A percentile compares a stretch with the other conserved stretches of the same genome.
These are phyloP conservation scores for Inga laurina DNA, from an alignment of 306 rosid genomes.

Conservation along the genomic window DNA sequence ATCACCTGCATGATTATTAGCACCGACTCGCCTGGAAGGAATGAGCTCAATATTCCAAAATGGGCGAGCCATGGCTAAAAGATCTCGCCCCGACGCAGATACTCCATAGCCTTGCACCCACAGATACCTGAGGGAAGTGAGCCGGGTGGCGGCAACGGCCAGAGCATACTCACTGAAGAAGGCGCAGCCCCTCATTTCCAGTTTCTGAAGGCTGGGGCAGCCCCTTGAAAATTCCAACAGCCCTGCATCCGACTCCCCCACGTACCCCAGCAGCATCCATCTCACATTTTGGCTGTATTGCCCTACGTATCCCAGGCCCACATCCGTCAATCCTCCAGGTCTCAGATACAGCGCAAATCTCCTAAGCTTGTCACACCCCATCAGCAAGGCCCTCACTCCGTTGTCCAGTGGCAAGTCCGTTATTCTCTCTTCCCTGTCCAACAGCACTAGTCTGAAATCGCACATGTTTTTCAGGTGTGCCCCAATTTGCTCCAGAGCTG, in stretches of 20 bases:
- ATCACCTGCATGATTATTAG: slow-evolving; percentile 12
- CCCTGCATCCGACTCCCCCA: slow-evolving; percentile 81
- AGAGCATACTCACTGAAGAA: slow-evolving; percentile 77
- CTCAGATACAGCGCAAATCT: slow-evolving; percentile 90
- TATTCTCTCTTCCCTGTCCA: slow-evolving; percentile 66
- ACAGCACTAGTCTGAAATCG: slow-evolving; percentile 90
- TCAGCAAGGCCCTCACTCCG: slow-evolving; percentile 78
- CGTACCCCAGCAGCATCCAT: slow-evolving; percentile 94
- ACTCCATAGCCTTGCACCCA: slow-evolving; percentile 94
- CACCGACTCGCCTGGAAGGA: slow-evolving; percentile 56
- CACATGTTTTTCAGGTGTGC: slow-evolving; percentile 63
- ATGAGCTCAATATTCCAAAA: slow-evolving; percentile 92
- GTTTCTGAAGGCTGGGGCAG: slow-evolving; percentile 86
- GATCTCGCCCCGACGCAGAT: slow-evolving; percentile 64
- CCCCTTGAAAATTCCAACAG: slow-evolving; percentile 77
- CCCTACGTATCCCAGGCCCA: slow-evolving; percentile 80
- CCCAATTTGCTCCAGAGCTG: slow-evolving; percentile 72
- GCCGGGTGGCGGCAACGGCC: slow-evolving; percentile 66
- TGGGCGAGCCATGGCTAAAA: slow-evolving; percentile 81
- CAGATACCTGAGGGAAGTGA: slow-evolving; percentile 76
- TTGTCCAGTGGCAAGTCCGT: slow-evolving; percentile 85
- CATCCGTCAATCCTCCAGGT: slow-evolving; percentile 75
- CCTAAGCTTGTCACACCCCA: slow-evolving; percentile 76
- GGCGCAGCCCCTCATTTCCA: slow-evolving; percentile 90
- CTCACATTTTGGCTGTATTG: slow-evolving; percentile 74